Base-by-base conservation (phyloP, 768 basidiomycete genomes). In the Psilocybe sp. region DNA sequence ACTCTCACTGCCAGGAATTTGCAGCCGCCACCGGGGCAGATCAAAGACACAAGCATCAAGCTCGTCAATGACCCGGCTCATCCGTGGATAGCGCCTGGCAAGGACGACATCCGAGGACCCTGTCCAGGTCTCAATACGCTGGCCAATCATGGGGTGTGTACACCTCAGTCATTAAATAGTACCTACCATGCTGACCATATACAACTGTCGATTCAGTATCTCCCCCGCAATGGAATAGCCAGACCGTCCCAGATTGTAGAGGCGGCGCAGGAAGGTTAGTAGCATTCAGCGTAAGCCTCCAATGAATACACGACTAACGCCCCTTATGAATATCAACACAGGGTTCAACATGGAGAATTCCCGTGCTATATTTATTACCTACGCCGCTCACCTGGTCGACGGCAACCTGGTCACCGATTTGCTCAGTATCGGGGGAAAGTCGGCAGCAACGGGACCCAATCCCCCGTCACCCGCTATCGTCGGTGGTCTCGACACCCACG, bases 101-200 rank as follows among this genome's bases (percentile, higher is more conserved):
- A 39, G 10, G 46, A 40, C 0, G 57, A 53, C 36, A 59, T 56
- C 34, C 55, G 55, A 18, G 55, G 55, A 2, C 55, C 55, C 16
- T 56, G 55, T 14, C 59, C 59, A 7, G 59, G 57, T 13, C 48
- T 60, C 14, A 60, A 60, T 43, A 60, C 59, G 16, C 42, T 60
- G 12, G 59, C 59, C 9, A 58, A 56, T 39, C 59, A 60, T 43
- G 59, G 59, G 31, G 59, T 60, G 36, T 4, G 40, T 2, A 44
- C 8, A 23, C 48, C 28, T 34, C 14, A 14, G 4, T 16, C n/a
- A 4, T 23, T 23, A 11, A n/a, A 19, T 12, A 34, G 31, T 34
- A 3, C 15, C 23, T 1, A 15, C 33, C 32, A 0, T 18, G 11
- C n/a, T 38, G 23, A 20, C 34, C 13, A 3, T 39, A 10, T 2